Base-by-base conservation (phyloP, 148 eudicot species). In the Persicaria tinctoria region DNA sequence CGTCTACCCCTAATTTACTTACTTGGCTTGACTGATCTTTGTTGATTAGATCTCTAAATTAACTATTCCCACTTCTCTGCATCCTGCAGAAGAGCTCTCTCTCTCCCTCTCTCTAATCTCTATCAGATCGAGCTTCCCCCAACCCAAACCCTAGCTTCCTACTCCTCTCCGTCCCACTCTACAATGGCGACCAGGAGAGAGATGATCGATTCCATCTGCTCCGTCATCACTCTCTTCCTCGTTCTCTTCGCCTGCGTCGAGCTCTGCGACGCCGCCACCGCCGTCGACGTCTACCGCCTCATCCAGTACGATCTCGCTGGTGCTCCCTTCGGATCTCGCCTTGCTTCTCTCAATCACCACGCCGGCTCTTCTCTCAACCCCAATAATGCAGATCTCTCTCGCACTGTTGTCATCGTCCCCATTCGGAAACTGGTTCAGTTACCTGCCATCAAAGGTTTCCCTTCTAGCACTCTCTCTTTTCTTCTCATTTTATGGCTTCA, bases 271-370 rank as follows among this genome's bases (percentile, higher is more conserved):
- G 99, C 97, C 73, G 94, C 91, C 12, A 82, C 99, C 41, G 97
- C 90, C 70, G 97, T 96, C 64, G 99, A 92, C 49, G 99, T 96
- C 17, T 96, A 92, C 82, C 99, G 99, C 6, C 85, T 96, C 53
- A 91, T 96, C 9, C 99, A 96, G 85, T 96, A 96, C 85, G 99
- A 96, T 83, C 79, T 96, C 73, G 87, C 87, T 62, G 99, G 99
- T 16, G 90, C 79, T 46, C 99, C 97, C 16, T 90, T 85, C 9
- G 99, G 99, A 89, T 96, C 97, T 72, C 92, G 99, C 0, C 76
- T 89, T 44, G 88, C 97, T 5, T 81, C 87, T 1, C 88, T 96
- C 73, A 89, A 92, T 64, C 97, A 96, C 76, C 97, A 90, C 82
- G 99, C 97, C 23, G 92, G 87, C 41, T 92, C 99, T 18, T 90